Evolutionary conservation across 1,139 yeast species (phyloP), one percentile per base, ranked within the genome.

Genomic region (Zygoascus hellenicus): DNA sequence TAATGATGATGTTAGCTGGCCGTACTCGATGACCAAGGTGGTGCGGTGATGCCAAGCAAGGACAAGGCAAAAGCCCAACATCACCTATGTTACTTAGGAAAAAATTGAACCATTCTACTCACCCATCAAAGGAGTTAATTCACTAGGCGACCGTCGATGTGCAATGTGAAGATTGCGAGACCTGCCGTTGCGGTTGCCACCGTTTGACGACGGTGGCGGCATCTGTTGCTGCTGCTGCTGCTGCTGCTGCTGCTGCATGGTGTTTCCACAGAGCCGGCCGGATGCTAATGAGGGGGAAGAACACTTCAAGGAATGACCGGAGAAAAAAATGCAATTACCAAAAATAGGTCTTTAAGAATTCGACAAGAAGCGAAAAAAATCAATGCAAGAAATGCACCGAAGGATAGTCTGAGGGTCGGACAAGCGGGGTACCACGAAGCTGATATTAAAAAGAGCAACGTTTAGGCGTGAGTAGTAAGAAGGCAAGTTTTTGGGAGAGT

Each of bases 71-170:
- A 9, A 39, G 26, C 26, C 26, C 26, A 22, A 22, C 26, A 22
- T 22, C 26, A 22, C 26, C 4, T 5, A 22, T 22, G 26, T n/a
- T n/a, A 13, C 5, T 3, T 9, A 10, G 19, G 26, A 9, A 29
- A 39, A 41, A 17, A 37, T 36, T 14, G 30, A 11, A 4, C 7
- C 4, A 7, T 15, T 34, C 43, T 56, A 70, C 75, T 57, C 72
- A 71, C 76, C 81, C 96, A 92, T 90, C 54, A 92, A 72, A 50
- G 86, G 86, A n/a, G 97, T 90, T 64, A 92, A 75, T 65, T 92
- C 98, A 57, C 92, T 81, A 19, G 97, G 97, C 3, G 97, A 85
- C 52, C 96, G 77, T 61, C 97, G 77, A 62, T 90, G 97, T 22
- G 97, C 97, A 57, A 90, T 89, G 67, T 88, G 95, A 55, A 90